These are phyloP conservation scores for Tetrastigma voinierianum DNA, from an alignment of 164 flowering plant species.

Conservation along the genomic window DNA sequence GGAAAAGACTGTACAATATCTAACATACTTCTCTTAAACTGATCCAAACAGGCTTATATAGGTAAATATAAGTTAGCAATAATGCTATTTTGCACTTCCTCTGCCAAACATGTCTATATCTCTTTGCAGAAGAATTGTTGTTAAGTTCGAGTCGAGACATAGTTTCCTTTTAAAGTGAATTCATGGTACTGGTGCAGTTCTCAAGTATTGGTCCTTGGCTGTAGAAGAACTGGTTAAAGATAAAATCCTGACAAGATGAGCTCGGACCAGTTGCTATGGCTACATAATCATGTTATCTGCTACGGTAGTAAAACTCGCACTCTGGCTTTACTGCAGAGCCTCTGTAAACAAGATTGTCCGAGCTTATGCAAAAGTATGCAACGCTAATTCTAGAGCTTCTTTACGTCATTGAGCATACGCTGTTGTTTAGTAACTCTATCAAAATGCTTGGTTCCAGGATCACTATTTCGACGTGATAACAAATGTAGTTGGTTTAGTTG, in stretches of 20 bases:
- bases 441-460: slow-evolving; percentile 34
- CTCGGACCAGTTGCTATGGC: slow-evolving; percentile 60
- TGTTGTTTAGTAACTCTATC: neutral
- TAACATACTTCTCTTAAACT: no score
- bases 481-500: slow-evolving; percentile 52
- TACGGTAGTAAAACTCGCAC: slow-evolving; percentile 65
- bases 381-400: neutral
- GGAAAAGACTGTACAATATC: no score
- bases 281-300: slow-evolving; percentile 80
- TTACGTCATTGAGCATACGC: neutral
- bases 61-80: no score
- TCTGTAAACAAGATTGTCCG: slow-evolving; percentile 86
- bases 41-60: no score
- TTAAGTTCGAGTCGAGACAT: no score
- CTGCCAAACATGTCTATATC: no score
- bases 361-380: slow-evolving; percentile 89
- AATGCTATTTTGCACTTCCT: no score
- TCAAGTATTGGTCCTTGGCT: slow-evolving; percentile 79
- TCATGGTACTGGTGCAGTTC: slow-evolving; percentile 45
- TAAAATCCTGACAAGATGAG: slow-evolving; percentile 48
- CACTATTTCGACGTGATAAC: slow-evolving; percentile 67
- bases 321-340: slow-evolving; percentile 85
- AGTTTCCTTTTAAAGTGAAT: neutral
- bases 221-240: slow-evolving; percentile 62
- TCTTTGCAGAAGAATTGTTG: no score